Base-by-base conservation (phyloP, 2,329 filamentous ascomycete species). In the Colletotrichum sp. region DNA sequence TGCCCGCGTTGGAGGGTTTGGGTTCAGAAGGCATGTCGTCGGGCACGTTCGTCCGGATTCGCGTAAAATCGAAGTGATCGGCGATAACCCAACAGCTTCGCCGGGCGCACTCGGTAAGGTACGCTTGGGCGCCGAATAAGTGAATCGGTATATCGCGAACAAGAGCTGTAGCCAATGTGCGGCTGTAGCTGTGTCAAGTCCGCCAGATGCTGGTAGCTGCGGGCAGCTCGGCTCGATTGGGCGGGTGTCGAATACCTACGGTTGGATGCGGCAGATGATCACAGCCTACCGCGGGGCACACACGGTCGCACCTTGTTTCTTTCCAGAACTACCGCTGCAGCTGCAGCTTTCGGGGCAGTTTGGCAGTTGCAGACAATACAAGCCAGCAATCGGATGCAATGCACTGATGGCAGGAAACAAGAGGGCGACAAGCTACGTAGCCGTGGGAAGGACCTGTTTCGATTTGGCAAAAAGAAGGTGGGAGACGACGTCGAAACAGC, bases 1-100 rank as follows among this genome's bases (percentile, higher is more conserved):
- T 96, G 79, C 94, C 94, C 55, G 95, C 88, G 67, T 90, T 92
- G 72, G 91, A 88, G 52, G 90, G 86, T 77, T 85, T 85, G 72
- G 78, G 79, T 60, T 84, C 81, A 15, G 83, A 85, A 26, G 84
- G 83, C 83, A 85, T 86, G 48, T 66, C 81, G 75, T 65, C 32
- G 43, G 59, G 28, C 59, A 63, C 28, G 8, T 36, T 63, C 18
- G 10, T 63, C 59, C 28, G 59, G 28, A 16, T 34, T 39, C 21
- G 52, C 39, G 24, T 26, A 18, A 28, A 10, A 61, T 52, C 28
- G 30, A 36, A 5, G 26, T 63, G 61, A 26, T 28, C 69, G 67
- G 67, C 67, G 67, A 69, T 48, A 48, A 52, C n/a, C 43, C 43
- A 21, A 61, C 30, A 36, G 15, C 28, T n/a, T 67, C 28, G 28